phyloP scores from a whole-genome alignment of 495 filamentous ascomycete species.

The Amniculicola lignicola region DNA sequence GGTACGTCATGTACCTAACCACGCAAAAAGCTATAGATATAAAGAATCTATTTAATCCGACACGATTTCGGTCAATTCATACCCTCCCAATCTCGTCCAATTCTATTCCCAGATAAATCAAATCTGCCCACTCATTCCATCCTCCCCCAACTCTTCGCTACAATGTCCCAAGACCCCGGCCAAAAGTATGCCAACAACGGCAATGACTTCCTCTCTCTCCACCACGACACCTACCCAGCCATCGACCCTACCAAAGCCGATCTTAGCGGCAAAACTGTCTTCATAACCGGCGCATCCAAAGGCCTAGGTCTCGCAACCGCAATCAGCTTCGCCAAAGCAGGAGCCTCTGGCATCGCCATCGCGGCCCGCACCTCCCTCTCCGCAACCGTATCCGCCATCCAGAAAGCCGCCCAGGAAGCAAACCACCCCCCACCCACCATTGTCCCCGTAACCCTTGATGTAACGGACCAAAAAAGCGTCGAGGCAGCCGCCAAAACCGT shows the following conservation, averaged over 20 bases:
- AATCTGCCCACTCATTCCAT: too few relatives aligned
- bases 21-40: too few relatives aligned
- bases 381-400: conserved; percentile 39
- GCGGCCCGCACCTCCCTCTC: conserved; percentile 47
- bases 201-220: neutral
- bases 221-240: conserved; percentile 35
- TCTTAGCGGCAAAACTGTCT: conserved; percentile 30
- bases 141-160: too few relatives aligned
- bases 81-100: too few relatives aligned
- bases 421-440: conserved; percentile 45
- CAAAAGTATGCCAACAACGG: conserved; percentile 3
- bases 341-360: conserved; percentile 34
- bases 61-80: too few relatives aligned
- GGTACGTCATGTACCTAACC: too few relatives aligned
- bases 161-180: conserved; percentile 12
- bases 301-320: conserved; percentile 34
- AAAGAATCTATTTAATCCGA: too few relatives aligned
- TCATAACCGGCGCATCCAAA: conserved; percentile 36
- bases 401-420: conserved; percentile 41
- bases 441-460: conserved; percentile 45
- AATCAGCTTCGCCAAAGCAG: conserved; percentile 33
- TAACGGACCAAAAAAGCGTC: conserved; percentile 43
- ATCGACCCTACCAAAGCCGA: conserved; percentile 36
- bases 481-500: conserved; percentile 39
- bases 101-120: too few relatives aligned